These are phyloP conservation scores for Amanita thiersii DNA, from an alignment of 768 basidiomycete genomes.

Conservation along the genomic window DNA sequence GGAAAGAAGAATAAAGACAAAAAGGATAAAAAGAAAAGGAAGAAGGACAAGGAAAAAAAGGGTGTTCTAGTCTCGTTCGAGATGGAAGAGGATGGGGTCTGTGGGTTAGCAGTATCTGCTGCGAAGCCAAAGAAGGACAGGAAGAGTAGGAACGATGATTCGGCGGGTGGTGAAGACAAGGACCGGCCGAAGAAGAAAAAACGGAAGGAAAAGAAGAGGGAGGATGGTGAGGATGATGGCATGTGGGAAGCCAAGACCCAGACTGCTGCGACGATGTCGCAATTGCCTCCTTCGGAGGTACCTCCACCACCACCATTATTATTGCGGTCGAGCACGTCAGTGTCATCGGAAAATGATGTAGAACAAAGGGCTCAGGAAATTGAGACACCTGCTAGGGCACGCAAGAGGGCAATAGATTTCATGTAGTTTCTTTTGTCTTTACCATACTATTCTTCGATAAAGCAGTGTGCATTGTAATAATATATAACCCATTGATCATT, in stretches of 20 bases:
- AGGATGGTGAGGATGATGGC: slow-evolving; percentile 32
- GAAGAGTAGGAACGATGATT: slow-evolving; percentile 37
- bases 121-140: slow-evolving; percentile 30
- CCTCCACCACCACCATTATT: slow-evolving; percentile 10
- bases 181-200: slow-evolving; percentile 19
- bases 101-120: slow-evolving; percentile 23
- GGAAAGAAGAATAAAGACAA: slow-evolving; percentile 24
- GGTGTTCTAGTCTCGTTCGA: slow-evolving; percentile 67
- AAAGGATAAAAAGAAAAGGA: slow-evolving; percentile 27
- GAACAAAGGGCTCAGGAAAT: slow-evolving; percentile 16
- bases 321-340: slow-evolving; percentile 26
- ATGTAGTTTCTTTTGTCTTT: slow-evolving; percentile 33
- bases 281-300: neutral
- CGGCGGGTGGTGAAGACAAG: slow-evolving; percentile 20
- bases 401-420: slow-evolving; percentile 73
- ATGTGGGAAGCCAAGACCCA: slow-evolving; percentile 68
- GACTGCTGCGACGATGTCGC: slow-evolving; percentile 18
- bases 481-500: neutral
- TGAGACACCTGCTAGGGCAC: slow-evolving; percentile 26
- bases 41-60: slow-evolving; percentile 36
- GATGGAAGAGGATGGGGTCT: slow-evolving; percentile 59
- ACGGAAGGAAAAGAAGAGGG: neutral
- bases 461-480: too few relatives aligned
- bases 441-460: neutral
- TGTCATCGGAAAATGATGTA: slow-evolving; percentile 10